Evolutionary conservation across 2,329 filamentous ascomycete genomes (phyloP), one percentile per base, ranked within the genome.

Genomic region (Aspergillus sp.): DNA sequence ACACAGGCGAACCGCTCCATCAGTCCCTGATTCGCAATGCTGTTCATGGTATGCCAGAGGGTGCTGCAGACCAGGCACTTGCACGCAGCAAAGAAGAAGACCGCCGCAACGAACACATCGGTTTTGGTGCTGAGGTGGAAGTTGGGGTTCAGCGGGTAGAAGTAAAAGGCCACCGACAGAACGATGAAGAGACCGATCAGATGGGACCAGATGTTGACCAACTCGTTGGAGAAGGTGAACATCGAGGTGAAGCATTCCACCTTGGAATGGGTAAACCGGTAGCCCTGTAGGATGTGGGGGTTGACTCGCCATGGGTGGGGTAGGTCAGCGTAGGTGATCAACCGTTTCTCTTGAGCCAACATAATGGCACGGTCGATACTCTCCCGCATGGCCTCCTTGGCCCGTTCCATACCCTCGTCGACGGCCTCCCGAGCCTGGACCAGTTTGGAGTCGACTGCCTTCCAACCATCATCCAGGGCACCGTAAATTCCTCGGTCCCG

Each of bases 41-140:
- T 91, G 76, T 93, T 96, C 91, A 99, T 97, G 21, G 94, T 97
- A 76, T 99, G 94, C 94, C 94, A 99, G 67, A 97, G 86, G 58
- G 88, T 93, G 57, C 89, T 95, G 85, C 94, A 99, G 68, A 93
- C 85, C 50, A 99, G 83, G 66, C 93, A 97, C 72, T 97, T 91
- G 78, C 87, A 91, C 43, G 94, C 94, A 45, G 93, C 94, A 67
- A 96, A 89, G 78, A 99, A 97, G 81, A 99, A 99, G 60, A 95
- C 82, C 19, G 89, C 91, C 0, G 93, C 92, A 57, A 99, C 91
- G 66, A 94, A 83, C 54, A 97, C 84, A 69, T 99, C 94, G 45
- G 88, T 84, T 49, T 91, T 95, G 53, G 89, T 91, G 72, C 90
- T 95, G 56, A 90, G 79, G 44, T 84, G 85, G 76, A 97, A 99